phyloP scores from a whole-genome alignment of 768 basidiomycete species.

The Phaeotremella skinneri region DNA sequence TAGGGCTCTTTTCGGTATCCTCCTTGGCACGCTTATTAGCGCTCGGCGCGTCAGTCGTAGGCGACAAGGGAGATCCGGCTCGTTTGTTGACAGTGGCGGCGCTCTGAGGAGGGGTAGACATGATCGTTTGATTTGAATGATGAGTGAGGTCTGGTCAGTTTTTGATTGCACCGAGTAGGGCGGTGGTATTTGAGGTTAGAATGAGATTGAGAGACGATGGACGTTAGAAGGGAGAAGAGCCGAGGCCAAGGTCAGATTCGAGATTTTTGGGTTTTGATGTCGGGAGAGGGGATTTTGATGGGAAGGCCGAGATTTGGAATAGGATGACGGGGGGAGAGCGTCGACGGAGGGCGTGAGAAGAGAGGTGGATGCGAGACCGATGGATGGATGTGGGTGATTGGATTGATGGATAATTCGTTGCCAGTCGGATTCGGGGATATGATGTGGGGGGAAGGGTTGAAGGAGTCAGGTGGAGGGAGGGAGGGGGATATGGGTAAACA shows the following conservation, averaged over 20 bases:
- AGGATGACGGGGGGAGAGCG: background rate
- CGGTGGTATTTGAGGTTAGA: background rate
- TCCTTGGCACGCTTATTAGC: conserved; percentile 20
- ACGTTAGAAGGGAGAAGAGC: background rate
- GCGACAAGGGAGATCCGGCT: conserved; percentile 25
- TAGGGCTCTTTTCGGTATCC: background rate
- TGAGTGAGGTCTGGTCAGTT: conserved; percentile 8
- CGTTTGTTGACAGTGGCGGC: conserved; percentile 23
- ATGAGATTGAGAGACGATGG: background rate
- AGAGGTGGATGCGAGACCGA: background rate
- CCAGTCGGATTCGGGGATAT: background rate
- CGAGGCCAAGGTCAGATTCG: background rate
- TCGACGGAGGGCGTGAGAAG: background rate
- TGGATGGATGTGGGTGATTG: background rate
- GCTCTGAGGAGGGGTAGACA: conserved; percentile 13
- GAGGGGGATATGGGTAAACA: conserved; percentile 2
- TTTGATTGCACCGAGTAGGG: background rate
- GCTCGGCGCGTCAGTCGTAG: conserved; percentile 12
- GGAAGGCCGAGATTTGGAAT: conserved; percentile 3
- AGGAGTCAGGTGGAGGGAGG: conserved; percentile 25
- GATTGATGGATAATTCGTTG: background rate
- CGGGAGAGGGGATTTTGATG: background rate
- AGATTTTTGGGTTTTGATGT: background rate
- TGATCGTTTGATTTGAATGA: conserved; percentile 8
- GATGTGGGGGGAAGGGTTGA: conserved; percentile 10